Evolutionary conservation across 2,329 filamentous ascomycete species (phyloP).

Genomic region (Penicillium sp.): DNA sequence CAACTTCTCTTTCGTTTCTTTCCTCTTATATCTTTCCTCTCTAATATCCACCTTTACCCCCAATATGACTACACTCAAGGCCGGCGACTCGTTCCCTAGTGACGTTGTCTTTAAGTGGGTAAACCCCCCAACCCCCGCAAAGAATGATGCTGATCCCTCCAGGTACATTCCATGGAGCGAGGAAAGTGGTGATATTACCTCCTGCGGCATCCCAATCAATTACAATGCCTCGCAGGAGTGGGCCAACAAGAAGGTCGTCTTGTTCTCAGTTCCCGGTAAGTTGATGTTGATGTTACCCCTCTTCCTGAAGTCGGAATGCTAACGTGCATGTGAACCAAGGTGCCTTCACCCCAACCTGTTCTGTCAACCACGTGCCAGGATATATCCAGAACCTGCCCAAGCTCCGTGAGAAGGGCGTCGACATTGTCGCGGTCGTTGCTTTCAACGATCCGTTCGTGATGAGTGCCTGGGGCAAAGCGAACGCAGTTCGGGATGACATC

Average conservation of each 20-base stretch:
- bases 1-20: background rate
- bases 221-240: slow-evolving; percentile 79
- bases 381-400: slow-evolving; percentile 69
- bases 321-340: slow-evolving; percentile 37
- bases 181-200: slow-evolving; percentile 66
- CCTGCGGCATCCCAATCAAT: slow-evolving; percentile 73
- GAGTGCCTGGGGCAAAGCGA: slow-evolving; percentile 85
- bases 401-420: slow-evolving; percentile 74
- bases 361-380: slow-evolving; percentile 71
- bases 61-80: slow-evolving; percentile 65
- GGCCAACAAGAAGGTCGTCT: slow-evolving; percentile 68
- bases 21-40: background rate
- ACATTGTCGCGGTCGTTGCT: slow-evolving; percentile 74
- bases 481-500: slow-evolving; percentile 67
- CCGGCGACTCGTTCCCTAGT: slow-evolving; percentile 77
- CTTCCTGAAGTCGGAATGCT: background rate
- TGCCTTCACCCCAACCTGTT: slow-evolving; percentile 84
- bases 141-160: background rate
- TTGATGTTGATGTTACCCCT: background rate
- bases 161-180: slow-evolving; percentile 75
- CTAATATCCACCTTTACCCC: background rate
- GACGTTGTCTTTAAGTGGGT: slow-evolving; percentile 71
- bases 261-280: slow-evolving; percentile 66
- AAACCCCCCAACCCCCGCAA: background rate
- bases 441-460: slow-evolving; percentile 83